A percentile compares a stretch with the other conserved stretches of the same genome.
Evolutionary conservation across 1,284 basidiomycete genomes (phyloP).

Genomic region (Fomitopsis betulina): DNA sequence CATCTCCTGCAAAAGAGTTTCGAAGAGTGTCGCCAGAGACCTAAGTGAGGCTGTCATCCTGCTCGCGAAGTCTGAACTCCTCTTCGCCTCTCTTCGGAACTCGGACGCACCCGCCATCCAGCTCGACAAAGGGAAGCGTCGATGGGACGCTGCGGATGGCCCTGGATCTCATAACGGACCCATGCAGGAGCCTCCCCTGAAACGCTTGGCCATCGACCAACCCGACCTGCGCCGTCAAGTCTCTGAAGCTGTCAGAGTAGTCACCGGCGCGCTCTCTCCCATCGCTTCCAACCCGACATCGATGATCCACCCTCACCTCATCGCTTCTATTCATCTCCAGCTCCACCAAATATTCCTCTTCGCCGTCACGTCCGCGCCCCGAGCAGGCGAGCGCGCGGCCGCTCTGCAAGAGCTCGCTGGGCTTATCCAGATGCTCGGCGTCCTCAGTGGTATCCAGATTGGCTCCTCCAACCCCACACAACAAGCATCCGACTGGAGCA

Average conservation of each 20-base stretch:
- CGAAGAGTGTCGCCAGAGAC: conserved; percentile 45
- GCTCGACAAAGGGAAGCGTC: conserved; percentile 62
- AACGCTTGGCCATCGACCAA: conserved; percentile 36
- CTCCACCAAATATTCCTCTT: conserved; percentile 74
- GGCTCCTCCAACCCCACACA: conserved; percentile 38
- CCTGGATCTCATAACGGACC: conserved; percentile 23
- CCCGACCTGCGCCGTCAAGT: conserved; percentile 44
- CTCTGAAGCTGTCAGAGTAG: conserved; percentile 49
- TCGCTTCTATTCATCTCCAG: conserved; percentile 60
- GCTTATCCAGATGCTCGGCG: conserved; percentile 72
- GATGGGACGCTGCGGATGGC: conserved; percentile 54
- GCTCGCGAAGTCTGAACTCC: conserved; percentile 55
- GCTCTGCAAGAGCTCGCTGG: conserved; percentile 68
- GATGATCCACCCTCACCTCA: conserved; percentile 47
- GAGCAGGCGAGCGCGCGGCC: conserved; percentile 45
- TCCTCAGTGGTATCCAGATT: conserved; percentile 69
- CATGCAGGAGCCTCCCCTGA: conserved; percentile 29
- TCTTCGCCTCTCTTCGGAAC: conserved; percentile 59
- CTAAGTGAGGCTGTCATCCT: conserved; percentile 57
- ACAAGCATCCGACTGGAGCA: conserved; percentile 9
- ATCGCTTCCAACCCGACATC: conserved; percentile 26
- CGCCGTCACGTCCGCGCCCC: conserved; percentile 59
- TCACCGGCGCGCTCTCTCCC: conserved; percentile 42
- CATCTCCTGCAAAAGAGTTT: conserved; percentile 41
- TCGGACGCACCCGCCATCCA: conserved; percentile 56